Conservation (phyloP, 352 stramenopile genomes). For the Elongisporangium senticosum region DNA sequence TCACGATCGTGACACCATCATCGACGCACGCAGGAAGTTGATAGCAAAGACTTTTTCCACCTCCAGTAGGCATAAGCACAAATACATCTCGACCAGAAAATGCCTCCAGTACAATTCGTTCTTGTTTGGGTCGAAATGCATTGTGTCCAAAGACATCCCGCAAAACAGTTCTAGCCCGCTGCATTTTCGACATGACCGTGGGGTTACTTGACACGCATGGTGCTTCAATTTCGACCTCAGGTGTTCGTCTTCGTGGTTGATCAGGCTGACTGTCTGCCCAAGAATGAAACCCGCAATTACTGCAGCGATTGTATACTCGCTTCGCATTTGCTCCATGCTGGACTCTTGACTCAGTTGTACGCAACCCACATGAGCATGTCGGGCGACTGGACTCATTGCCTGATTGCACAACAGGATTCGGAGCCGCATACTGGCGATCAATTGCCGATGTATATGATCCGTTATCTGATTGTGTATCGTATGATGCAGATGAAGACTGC, state of each 20-base stretch:
- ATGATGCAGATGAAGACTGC: constrained; percentile 1
- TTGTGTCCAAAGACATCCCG: constrained; percentile 94
- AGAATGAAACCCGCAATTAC: constrained; percentile 69
- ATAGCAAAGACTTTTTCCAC: constrained; percentile 98
- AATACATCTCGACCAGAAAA: constrained; percentile 95
- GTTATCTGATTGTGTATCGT: neutral
- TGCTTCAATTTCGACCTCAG: constrained; percentile 5
- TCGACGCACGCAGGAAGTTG: constrained; percentile 89
- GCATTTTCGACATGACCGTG: constrained; percentile 59
- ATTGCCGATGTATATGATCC: too few relatives aligned
- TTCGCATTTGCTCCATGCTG: constrained; percentile 64
- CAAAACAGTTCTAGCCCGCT: constrained; percentile 61
- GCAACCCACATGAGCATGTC: constrained; percentile 57
- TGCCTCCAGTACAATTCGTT: constrained; percentile 91
- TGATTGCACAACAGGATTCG: too few relatives aligned
- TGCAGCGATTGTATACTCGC: constrained; percentile 66
- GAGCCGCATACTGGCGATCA: too few relatives aligned
- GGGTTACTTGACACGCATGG: constrained; percentile 43
- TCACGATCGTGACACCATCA: constrained; percentile 94
- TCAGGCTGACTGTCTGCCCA: constrained; percentile 44
- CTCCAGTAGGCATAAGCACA: constrained; percentile 98
- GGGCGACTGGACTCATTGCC: constrained; percentile 14
- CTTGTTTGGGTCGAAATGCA: constrained; percentile 93
- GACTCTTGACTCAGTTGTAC: constrained; percentile 48
- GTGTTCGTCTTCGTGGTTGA: constrained; percentile 8